These are phyloP conservation scores for Platanus orientalis DNA, from an alignment of 164 flowering plant species.

Conservation along the genomic window DNA sequence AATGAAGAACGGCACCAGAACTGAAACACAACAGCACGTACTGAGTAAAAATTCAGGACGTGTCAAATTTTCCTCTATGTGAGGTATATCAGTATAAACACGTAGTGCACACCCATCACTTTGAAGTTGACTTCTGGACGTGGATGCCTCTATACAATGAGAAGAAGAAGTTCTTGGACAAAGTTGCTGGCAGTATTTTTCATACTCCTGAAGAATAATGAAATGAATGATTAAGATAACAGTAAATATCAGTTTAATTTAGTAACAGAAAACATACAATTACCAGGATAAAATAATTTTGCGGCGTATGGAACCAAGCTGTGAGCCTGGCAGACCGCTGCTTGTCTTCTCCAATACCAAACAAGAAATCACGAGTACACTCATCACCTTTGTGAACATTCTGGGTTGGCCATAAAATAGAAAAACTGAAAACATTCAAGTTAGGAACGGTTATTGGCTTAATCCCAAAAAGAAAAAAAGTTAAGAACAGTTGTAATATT, in stretches of 20 bases:
- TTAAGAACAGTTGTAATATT: background rate
- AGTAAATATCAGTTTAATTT: slow-evolving; percentile 2
- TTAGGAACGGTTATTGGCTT: background rate
- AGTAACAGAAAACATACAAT: slow-evolving; percentile 1
- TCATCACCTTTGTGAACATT: slow-evolving; percentile 71
- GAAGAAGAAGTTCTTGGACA: slow-evolving; percentile 24
- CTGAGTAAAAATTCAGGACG: slow-evolving; percentile 77
- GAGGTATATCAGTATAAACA: slow-evolving; percentile 92
- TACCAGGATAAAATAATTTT: slow-evolving; percentile 75
- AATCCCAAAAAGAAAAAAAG: background rate
- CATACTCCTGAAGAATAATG: slow-evolving; percentile 53
- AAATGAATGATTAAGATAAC: background rate
- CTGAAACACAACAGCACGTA: slow-evolving; percentile 33
- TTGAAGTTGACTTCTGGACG: slow-evolving; percentile 26
- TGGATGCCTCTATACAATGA: slow-evolving; percentile 19
- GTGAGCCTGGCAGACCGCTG: slow-evolving; percentile 96
- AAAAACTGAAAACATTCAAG: slow-evolving; percentile 54
- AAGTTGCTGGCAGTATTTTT: slow-evolving; percentile 42
- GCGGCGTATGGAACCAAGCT: slow-evolving; percentile 93
- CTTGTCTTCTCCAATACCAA: slow-evolving; percentile 91
- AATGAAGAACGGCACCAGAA: background rate
- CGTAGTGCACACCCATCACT: slow-evolving; percentile 39
- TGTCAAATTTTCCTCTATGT: slow-evolving; percentile 75
- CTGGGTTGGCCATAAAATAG: slow-evolving; percentile 80
- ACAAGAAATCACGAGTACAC: slow-evolving; percentile 91